phyloP scores from a whole-genome alignment of 1,139 yeast genomes.

The Suhomyces guaymorum region DNA sequence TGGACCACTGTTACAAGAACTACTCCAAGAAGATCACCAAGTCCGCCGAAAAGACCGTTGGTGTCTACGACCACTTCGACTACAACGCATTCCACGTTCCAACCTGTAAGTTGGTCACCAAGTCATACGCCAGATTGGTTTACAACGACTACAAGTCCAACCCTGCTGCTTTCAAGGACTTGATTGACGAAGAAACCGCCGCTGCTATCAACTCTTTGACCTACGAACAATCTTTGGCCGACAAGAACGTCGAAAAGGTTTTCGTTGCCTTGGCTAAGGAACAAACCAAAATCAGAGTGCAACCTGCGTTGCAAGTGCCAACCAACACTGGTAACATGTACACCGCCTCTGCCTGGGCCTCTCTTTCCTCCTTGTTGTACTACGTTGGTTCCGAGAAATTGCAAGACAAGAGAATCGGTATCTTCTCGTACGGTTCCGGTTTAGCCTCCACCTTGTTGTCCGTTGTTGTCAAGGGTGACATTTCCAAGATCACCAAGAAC shows the following conservation, averaged over 20 bases:
- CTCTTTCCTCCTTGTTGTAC: slow-evolving; percentile 78
- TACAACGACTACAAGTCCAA: slow-evolving; percentile 83
- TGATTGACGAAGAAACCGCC: slow-evolving; percentile 56
- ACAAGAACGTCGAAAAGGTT: slow-evolving; percentile 79
- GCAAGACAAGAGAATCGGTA: slow-evolving; percentile 82
- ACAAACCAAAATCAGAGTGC: slow-evolving; percentile 65
- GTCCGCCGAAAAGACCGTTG: slow-evolving; percentile 56
- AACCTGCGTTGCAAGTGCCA: slow-evolving; percentile 82
- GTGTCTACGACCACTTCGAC: slow-evolving; percentile 73
- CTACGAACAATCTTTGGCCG: slow-evolving; percentile 78
- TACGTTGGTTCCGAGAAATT: slow-evolving; percentile 73
- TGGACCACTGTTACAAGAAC: slow-evolving; percentile 80
- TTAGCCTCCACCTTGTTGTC: slow-evolving; percentile 90
- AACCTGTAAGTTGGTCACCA: slow-evolving; percentile 91
- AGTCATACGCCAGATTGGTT: slow-evolving; percentile 88
- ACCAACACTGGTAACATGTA: slow-evolving; percentile 99
- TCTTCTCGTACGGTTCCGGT: slow-evolving; percentile 98
- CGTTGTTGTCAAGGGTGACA: slow-evolving; percentile 77
- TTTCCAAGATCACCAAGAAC: slow-evolving; percentile 62
- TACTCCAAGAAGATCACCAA: slow-evolving; percentile 80
- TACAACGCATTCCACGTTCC: slow-evolving; percentile 98
- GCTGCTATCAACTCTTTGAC: slow-evolving; percentile 55
- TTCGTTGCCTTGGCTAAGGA: slow-evolving; percentile 81
- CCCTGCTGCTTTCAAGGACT: slow-evolving; percentile 58
- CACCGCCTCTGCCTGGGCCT: slow-evolving; percentile 91